Evolutionary conservation across 805 yeast genomes (phyloP).

Genomic region (Wickerhamomyces bisporus): DNA sequence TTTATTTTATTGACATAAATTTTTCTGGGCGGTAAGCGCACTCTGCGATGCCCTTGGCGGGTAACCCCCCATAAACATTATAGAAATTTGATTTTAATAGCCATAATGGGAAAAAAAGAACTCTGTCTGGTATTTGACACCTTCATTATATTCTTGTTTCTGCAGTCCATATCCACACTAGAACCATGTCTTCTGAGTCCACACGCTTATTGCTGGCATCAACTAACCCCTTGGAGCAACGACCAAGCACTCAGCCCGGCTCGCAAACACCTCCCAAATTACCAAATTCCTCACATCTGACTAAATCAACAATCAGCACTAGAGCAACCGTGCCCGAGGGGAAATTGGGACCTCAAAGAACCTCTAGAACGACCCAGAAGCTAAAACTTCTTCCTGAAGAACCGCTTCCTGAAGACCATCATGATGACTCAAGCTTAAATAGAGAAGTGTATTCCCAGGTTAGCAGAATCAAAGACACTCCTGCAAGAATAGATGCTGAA

Average conservation of each 20-base stretch:
- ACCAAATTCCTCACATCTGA: no score
- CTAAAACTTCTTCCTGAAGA: conserved; percentile 67
- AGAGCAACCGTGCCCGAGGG: conserved; percentile 14
- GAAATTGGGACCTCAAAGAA: conserved; percentile 67
- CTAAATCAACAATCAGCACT: neutral
- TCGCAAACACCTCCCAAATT: no score
- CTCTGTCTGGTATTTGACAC: no score
- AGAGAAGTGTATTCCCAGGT: conserved; percentile 79
- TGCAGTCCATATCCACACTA: no score
- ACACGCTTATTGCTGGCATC: no score
- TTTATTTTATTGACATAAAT: neutral
- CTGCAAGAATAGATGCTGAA: conserved; percentile 93
- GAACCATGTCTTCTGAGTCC: no score
- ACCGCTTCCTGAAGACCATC: conserved; percentile 27
- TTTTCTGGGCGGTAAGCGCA: neutral
- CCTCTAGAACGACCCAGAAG: conserved; percentile 70
- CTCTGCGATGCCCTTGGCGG: neutral
- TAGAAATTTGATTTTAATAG: no score
- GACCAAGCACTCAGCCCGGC: no score
- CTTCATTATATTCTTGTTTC: no score
- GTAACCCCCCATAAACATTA: neutral
- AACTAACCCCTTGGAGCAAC: no score
- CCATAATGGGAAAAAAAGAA: no score
- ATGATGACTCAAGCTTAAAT: conserved; percentile 8
- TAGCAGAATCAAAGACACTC: conserved; percentile 73